These are phyloP conservation scores for Beauveria australis DNA, from an alignment of 2,329 filamentous ascomycete species.

Conservation along the genomic window DNA sequence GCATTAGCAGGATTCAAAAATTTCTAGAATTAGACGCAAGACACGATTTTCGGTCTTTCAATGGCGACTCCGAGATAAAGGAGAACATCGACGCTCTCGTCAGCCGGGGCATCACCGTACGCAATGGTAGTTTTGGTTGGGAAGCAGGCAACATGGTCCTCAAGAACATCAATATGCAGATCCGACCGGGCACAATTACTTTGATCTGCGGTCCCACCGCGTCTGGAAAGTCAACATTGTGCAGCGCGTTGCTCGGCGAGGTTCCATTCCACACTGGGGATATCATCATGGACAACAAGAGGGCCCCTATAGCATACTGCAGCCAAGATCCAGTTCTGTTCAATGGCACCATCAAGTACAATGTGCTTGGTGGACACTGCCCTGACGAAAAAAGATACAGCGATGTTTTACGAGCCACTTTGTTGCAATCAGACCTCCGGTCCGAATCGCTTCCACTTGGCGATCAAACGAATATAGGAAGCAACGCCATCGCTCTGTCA, in stretches of 20 bases:
- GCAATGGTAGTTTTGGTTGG: conserved; percentile 19
- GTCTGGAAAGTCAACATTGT: conserved; percentile 17
- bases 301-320: no score
- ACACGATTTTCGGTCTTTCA: neutral
- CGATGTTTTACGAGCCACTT: conserved; percentile 26
- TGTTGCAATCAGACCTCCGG: conserved; percentile 24
- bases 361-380: conserved; percentile 27
- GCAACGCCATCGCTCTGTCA: conserved; percentile 32
- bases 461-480: conserved; percentile 31
- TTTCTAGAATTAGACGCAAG: conserved; percentile 11
- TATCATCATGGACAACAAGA: no score
- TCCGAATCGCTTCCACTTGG: conserved; percentile 22
- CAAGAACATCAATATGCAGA: conserved; percentile 14
- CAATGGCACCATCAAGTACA: conserved; percentile 15
- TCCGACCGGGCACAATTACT: conserved; percentile 6
- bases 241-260: neutral
- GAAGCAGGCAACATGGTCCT: conserved; percentile 14
- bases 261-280: no score
- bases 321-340: neutral
- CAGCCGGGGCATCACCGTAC: no score
- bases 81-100: no score
- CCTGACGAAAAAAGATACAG: conserved; percentile 26
- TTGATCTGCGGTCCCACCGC: conserved; percentile 28
- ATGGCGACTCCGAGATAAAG: no score
- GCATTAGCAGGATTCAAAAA: conserved; percentile 10